These are phyloP conservation scores for Boletus tylopilopsis DNA, from an alignment of 768 basidiomycete species.

Conservation along the genomic window DNA sequence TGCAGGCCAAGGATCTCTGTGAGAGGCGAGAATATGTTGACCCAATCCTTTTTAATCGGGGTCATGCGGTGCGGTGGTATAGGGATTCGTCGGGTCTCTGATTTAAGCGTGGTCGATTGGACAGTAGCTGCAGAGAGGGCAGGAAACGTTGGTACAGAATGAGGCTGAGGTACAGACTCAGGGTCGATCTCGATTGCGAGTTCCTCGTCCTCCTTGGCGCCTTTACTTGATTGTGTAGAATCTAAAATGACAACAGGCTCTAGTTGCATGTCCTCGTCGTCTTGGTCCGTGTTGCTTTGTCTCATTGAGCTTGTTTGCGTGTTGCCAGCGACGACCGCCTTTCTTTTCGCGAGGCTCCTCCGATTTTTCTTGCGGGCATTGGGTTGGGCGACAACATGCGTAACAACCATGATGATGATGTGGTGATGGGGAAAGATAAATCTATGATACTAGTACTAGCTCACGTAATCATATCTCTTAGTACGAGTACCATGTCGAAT, in stretches of 20 bases:
- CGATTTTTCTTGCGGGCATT: constrained; percentile 41
- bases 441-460: not conserved
- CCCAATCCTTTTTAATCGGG: constrained; percentile 94
- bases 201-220: constrained; percentile 50
- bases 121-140: constrained; percentile 60
- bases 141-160: constrained; percentile 62
- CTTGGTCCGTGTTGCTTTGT: constrained; percentile 16
- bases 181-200: constrained; percentile 57
- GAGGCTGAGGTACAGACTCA: constrained; percentile 41
- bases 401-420: constrained; percentile 45
- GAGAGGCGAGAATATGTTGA: constrained; percentile 90
- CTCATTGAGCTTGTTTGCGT: constrained; percentile 11
- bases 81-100: constrained; percentile 83
- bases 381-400: constrained; percentile 32
- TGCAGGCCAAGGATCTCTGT: constrained; percentile 94
- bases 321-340: constrained; percentile 4
- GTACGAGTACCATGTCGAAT: constrained; percentile 24
- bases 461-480: constrained; percentile 20
- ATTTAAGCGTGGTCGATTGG: constrained; percentile 53
- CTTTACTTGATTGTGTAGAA: not conserved
- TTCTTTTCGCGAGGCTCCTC: constrained; percentile 43
- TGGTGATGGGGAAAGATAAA: constrained; percentile 12
- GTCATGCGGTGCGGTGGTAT: constrained; percentile 98
- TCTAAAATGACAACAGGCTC: constrained; percentile 10
- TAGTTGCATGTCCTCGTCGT: constrained; percentile 34